Conservation (phyloP, 768 basidiomycete species). For the Trametes cingulata region DNA sequence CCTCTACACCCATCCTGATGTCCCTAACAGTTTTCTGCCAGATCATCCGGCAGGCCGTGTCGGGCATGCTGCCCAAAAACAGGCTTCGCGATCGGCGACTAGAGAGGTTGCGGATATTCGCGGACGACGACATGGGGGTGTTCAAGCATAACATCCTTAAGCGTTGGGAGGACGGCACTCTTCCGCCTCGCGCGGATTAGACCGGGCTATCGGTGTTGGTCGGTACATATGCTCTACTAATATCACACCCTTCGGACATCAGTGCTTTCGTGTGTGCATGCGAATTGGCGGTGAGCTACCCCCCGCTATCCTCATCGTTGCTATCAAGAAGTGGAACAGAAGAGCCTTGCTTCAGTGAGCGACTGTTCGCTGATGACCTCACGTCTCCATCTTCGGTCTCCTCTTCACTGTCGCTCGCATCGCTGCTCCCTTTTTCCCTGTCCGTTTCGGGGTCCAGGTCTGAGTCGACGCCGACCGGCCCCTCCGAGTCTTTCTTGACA, state of each 20-base stretch:
- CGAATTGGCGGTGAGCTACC: too few species aligned
- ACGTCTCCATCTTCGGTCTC: neutral
- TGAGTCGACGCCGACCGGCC: neutral
- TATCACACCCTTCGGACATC: neutral
- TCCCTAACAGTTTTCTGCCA: conserved; percentile 32
- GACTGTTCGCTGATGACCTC: neutral
- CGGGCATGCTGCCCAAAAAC: conserved; percentile 99
- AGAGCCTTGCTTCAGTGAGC: neutral
- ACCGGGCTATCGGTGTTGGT: neutral
- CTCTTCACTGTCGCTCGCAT: neutral
- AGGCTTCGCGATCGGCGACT: conserved; percentile 87
- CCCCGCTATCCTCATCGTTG: neutral
- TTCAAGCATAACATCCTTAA: conserved; percentile 75
- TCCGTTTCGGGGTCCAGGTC: neutral
- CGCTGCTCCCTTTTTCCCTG: neutral
- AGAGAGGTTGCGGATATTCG: conserved; percentile 86
- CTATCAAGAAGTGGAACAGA: neutral
- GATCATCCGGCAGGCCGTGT: conserved; percentile 95
- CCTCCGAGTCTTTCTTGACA: neutral
- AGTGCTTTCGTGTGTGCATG: too few species aligned
- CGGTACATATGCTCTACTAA: conserved; percentile 10
- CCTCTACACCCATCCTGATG: neutral
- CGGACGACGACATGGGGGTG: conserved; percentile 74
- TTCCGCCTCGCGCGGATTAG: conserved; percentile 32
- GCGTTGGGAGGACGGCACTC: conserved; percentile 82